These are phyloP conservation scores for Tubosaeta sp. DNA, from an alignment of 768 basidiomycete species.

Conservation along the genomic window DNA sequence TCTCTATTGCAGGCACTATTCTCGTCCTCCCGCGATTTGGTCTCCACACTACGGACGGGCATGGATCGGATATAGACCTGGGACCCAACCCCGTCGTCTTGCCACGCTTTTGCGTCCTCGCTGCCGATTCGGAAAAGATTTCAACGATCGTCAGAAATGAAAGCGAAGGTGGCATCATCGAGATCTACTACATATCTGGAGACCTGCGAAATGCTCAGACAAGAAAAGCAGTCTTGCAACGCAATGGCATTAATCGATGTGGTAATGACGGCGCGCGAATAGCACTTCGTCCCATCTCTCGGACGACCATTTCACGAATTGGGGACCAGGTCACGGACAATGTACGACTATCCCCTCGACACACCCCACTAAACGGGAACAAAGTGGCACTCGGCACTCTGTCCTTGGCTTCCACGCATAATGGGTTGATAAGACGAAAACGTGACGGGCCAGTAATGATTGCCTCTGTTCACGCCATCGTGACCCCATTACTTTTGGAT, in stretches of 20 bases:
- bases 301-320: slow-evolving; percentile 18
- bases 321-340: slow-evolving; percentile 21
- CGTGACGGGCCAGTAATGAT: slow-evolving; percentile 60
- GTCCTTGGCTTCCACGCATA: slow-evolving; percentile 15
- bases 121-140: slow-evolving; percentile 59
- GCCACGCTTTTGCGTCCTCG: slow-evolving; percentile 66
- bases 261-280: slow-evolving; percentile 60
- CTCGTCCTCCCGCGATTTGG: slow-evolving; percentile 48
- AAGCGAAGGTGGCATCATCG: slow-evolving; percentile 46
- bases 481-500: slow-evolving; percentile 45
- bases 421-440: slow-evolving; percentile 36
- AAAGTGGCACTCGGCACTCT: slow-evolving; percentile 11
- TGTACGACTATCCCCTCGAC: slow-evolving; percentile 16
- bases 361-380: slow-evolving; percentile 19
- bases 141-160: slow-evolving; percentile 60
- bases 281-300: slow-evolving; percentile 41
- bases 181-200: slow-evolving; percentile 58
- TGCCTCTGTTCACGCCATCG: slow-evolving; percentile 48
- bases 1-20: slow-evolving; percentile 62
- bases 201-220: slow-evolving; percentile 57
- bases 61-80: slow-evolving; percentile 23
- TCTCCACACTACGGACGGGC: slow-evolving; percentile 21
- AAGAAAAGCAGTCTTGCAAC: slow-evolving; percentile 60
- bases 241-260: slow-evolving; percentile 55
- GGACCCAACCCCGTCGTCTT: slow-evolving; percentile 53